Conservation (phyloP, 1,139 yeast species). For the Kodamaea suecica region DNA sequence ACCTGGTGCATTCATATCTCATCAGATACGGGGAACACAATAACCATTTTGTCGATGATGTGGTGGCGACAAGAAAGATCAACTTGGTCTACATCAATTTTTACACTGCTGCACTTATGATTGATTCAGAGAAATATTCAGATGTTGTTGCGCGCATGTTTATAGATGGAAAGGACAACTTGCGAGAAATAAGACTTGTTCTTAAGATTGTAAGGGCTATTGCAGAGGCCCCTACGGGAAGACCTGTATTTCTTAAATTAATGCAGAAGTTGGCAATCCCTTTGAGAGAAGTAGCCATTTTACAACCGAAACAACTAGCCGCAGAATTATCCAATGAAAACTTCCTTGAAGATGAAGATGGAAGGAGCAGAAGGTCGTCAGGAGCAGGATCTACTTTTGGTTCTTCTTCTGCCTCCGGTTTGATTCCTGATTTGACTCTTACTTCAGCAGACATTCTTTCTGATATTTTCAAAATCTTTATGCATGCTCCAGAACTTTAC, state of each 20-base stretch:
- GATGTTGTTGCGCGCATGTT: constrained; percentile 25
- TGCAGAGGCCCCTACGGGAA: constrained; percentile 29
- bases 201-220: constrained; percentile 41
- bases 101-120: constrained; percentile 41
- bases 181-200: constrained; percentile 30
- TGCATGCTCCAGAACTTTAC: constrained; percentile 34
- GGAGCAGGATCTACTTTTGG: no score
- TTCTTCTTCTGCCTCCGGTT: no score
- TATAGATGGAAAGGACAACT: constrained; percentile 25
- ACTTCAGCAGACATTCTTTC: constrained; percentile 30
- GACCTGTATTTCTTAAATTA: constrained; percentile 20
- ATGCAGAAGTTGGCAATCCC: constrained; percentile 12
- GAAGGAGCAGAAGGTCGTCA: no score
- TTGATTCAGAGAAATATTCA: constrained; percentile 36
- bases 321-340: no score
- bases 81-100: constrained; percentile 35
- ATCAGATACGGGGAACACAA: constrained; percentile 9
- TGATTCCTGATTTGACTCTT: no score
- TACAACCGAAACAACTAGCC: no score
- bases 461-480: constrained; percentile 36
- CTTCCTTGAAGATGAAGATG: no score
- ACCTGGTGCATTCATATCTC: constrained; percentile 33
- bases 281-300: constrained; percentile 1
- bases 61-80: constrained; percentile 12
- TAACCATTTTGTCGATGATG: constrained; percentile 10